Evolutionary conservation across 108 stramenopile species (phyloP).

Genomic region (Mediolabrus comicus): DNA sequence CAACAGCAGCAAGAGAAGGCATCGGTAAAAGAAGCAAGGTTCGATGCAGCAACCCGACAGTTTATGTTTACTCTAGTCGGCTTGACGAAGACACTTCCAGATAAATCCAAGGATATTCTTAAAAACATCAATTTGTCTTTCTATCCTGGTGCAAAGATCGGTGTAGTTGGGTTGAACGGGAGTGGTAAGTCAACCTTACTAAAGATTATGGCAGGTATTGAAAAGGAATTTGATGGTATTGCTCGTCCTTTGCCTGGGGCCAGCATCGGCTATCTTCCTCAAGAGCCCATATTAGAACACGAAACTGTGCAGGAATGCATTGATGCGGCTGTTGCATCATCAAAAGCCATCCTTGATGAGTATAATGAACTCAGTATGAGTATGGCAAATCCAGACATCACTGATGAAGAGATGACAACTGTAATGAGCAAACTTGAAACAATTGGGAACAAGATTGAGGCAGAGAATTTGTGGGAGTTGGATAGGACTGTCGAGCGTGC

Average conservation of each 20-base stretch:
- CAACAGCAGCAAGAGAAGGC: constrained; percentile 75
- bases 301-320: constrained; percentile 87
- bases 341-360: constrained; percentile 67
- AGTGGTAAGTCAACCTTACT: constrained; percentile 86
- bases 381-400: constrained; percentile 79
- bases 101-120: constrained; percentile 85
- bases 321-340: constrained; percentile 73
- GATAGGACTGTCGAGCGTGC: constrained; percentile 82
- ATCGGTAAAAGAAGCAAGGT: constrained; percentile 78
- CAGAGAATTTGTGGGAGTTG: constrained; percentile 85
- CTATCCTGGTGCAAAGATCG: constrained; percentile 93
- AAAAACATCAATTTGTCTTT: constrained; percentile 86
- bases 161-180: constrained; percentile 91
- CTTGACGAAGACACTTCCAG: constrained; percentile 78
- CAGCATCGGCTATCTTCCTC: constrained; percentile 83
- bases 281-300: constrained; percentile 75
- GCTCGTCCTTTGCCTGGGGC: constrained; percentile 86
- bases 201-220: constrained; percentile 96
- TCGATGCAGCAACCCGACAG: constrained; percentile 86
- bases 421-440: constrained; percentile 65
- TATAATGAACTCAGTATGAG: constrained; percentile 79
- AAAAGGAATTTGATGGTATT: constrained; percentile 85
- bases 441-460: constrained; percentile 83
- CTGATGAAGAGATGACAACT: constrained; percentile 66
- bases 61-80: constrained; percentile 88